Evolutionary conservation across 73 alveolate species (phyloP).

Genomic region (Uronychia setigera): DNA sequence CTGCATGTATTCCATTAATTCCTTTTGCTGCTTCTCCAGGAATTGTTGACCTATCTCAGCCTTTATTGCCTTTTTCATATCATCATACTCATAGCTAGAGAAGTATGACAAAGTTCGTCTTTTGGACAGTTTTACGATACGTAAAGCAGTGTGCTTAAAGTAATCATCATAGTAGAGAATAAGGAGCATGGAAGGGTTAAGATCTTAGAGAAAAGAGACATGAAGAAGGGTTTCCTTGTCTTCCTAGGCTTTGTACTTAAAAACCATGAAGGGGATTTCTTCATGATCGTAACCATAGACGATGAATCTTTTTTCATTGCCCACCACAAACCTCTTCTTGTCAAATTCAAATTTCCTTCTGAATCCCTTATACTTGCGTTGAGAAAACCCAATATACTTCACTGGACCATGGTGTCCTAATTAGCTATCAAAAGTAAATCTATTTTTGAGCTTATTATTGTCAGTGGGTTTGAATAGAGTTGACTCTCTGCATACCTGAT

Average conservation of each 20-base stretch:
- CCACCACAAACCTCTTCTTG: slow-evolving; percentile 5
- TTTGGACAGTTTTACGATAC: neutral
- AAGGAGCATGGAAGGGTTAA: neutral
- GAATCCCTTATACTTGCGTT: slow-evolving; percentile 7
- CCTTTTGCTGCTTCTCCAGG: too few species aligned
- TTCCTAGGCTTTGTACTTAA: neutral
- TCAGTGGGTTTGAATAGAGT: too few species aligned
- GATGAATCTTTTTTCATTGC: neutral
- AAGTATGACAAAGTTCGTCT: neutral
- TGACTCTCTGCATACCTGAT: too few species aligned
- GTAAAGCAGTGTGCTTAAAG: neutral
- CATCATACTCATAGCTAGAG: neutral
- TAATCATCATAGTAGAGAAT: neutral
- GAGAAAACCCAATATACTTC: neutral
- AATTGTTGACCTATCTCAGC: neutral
- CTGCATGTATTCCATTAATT: too few species aligned
- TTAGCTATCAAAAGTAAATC: neutral
- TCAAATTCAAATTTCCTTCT: neutral
- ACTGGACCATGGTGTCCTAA: neutral
- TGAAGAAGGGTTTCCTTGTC: neutral
- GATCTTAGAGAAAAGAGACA: neutral
- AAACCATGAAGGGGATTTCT: neutral
- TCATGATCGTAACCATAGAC: slow-evolving; percentile 1
- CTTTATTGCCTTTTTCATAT: neutral
- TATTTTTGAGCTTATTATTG: too few species aligned